Base-by-base conservation (phyloP, 305 asterid species). In the Ajuga reptans region DNA sequence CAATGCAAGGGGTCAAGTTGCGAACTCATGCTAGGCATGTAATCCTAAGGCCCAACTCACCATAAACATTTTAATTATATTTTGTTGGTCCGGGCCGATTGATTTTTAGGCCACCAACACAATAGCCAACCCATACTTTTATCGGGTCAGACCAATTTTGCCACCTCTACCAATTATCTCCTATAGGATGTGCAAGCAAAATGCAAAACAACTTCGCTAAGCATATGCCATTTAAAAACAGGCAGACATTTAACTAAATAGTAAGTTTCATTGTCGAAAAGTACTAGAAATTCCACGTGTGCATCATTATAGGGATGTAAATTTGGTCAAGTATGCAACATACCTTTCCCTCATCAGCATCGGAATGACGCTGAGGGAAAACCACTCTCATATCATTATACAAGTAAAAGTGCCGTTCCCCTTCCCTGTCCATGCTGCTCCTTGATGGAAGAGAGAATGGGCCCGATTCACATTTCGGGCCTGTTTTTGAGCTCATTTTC, bases 301-400 rank as follows among this genome's bases (percentile, higher is more conserved):
- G 51, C 56, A 16, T 34, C 14, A 14, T 33, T 55, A 31, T 16
- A 63, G 55, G 61, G 39, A 71, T 45, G 46, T 42, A n/a, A 71
- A 50, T 51, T 21, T 5, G 45, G 31, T 21, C 4, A 52, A 42
- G 68, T 53, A 62, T 39, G 18, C 2, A 39, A 68, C 84, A 50
- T 86, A 92, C 98, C 96, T 92, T 89, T 72, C 98, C 96, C 83
- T 91, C 96, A 45, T 91, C 98, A 33, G 94, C 79, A 81, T 91
- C 98, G 2, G 95, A 84, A 69, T 92, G 98, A 65, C 98, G 95
- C 60, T 89, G 98, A 73, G 98, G 98, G 75, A 92, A 92, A 68
- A 92, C 98, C 27, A 92, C 98, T 68, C 96, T 84, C 91, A 92
- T 85, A 71, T 92, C 96, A 70, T 79, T 88, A 74, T 86, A 87